A percentile compares a stretch with the other conserved stretches of the same genome.
These are phyloP conservation scores for Penicillium polonicum DNA, from an alignment of 2,329 filamentous ascomycete genomes.

Conservation along the genomic window DNA sequence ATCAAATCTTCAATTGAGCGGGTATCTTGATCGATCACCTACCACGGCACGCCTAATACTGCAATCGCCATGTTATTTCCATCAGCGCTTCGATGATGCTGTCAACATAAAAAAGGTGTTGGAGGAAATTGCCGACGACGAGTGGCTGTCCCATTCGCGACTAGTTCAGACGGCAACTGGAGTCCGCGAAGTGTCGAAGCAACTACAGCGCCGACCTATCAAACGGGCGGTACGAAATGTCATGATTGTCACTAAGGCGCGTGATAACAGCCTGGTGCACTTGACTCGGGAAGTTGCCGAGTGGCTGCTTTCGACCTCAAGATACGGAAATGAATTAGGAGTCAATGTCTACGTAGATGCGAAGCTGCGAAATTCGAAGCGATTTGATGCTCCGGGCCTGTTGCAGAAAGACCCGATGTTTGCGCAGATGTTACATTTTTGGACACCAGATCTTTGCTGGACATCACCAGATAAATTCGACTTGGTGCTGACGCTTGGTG, in stretches of 20 bases:
- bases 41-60: conserved; percentile 60
- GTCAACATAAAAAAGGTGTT: conserved; percentile 93
- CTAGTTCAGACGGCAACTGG: conserved; percentile 93
- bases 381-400: conserved; percentile 76
- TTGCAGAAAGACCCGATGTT: conserved; percentile 73
- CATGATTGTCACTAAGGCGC: conserved; percentile 98
- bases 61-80: conserved; percentile 95
- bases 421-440: conserved; percentile 83
- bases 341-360: conserved; percentile 98
- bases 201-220: conserved; percentile 87
- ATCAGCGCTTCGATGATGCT: conserved; percentile 92
- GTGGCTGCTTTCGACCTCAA: conserved; percentile 84
- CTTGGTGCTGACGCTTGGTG: conserved; percentile 86
- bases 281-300: conserved; percentile 82
- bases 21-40: conserved; percentile 45
- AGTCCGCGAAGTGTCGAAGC: conserved; percentile 92
- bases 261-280: conserved; percentile 88
- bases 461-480: conserved; percentile 92
- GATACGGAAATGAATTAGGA: conserved; percentile 85
- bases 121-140: conserved; percentile 84
- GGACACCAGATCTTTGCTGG: conserved; percentile 96
- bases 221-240: conserved; percentile 88
- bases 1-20: conserved; percentile 49
- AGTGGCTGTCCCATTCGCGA: conserved; percentile 88
- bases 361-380: conserved; percentile 82